Evolutionary conservation across 2,329 filamentous ascomycete genomes (phyloP), one percentile per base, ranked within the genome.

Genomic region (Claviceps sp.): DNA sequence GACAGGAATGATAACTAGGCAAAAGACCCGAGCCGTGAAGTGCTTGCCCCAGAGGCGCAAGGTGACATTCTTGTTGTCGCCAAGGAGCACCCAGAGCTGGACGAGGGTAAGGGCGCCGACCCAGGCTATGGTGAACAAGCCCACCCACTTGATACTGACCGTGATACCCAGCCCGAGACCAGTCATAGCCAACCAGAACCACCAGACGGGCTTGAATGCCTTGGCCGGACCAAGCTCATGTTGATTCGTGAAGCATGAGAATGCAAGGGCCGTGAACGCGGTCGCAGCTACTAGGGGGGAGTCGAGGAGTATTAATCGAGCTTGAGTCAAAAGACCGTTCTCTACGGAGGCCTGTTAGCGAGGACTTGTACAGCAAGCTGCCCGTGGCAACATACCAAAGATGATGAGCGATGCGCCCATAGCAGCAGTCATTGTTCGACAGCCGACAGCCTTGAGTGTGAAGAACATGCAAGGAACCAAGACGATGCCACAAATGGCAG

Each of bases 111-210:
- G 79, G 68, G 78, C 81, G 56, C 93, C 93, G 59, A 98, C 89
- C 93, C 93, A 98, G 48, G 91, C 93, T 68, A 96, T 96, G 57
- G 93, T 98, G 75, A 98, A 97, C 50, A 98, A 77, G 49, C 93
- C 93, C 64, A 98, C 93, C 93, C 93, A 98, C 74, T 98, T 98
- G 63, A 97, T 90, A 72, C 91, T 97, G 56, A 84, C 81, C 7
- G 93, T 97, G 49, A 91, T 84, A 56, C 93, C 93, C 49, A 98
- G 76, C 40, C 85, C 87, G 44, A 98, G 72, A 60, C 93, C 93
- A 45, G 87, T 94, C 65, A 88, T 82, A 53, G 78, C 77, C 51
- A 98, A 78, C 91, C 93, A 98, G 73, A 97, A 96, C 93, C 93
- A 98, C 93, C 93, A 98, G 62, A 82, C 84, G 8, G 86, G 79